phyloP scores from a whole-genome alignment of 768 basidiomycete species.

The Hysterangium stoloniferum region DNA sequence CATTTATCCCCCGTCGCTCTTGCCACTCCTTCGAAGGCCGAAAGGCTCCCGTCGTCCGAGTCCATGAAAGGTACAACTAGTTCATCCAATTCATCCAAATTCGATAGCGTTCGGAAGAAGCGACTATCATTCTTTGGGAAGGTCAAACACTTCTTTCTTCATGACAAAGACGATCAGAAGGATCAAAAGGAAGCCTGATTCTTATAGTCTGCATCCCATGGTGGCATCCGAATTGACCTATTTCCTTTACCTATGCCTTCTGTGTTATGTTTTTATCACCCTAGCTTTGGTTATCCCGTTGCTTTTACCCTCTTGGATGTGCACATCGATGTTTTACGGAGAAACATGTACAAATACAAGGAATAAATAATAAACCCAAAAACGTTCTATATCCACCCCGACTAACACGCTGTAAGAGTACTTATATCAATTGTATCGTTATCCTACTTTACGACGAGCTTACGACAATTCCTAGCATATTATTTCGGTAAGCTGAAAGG shows the following conservation, averaged over 20 bases:
- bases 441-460: background rate
- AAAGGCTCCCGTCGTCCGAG: constrained; percentile 24
- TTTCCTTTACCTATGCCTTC: too few species aligned
- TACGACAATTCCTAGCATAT: background rate
- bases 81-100: background rate
- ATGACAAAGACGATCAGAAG: constrained; percentile 37
- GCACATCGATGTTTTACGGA: too few species aligned
- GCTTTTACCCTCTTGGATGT: too few species aligned
- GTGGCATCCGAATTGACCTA: too few species aligned
- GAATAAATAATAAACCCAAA: too few species aligned
- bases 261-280: too few species aligned
- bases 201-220: too few species aligned
- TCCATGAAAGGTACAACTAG: background rate
- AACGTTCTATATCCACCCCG: too few species aligned
- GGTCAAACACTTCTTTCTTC: constrained; percentile 41
- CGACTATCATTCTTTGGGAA: constrained; percentile 46
- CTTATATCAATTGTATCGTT: too few species aligned
- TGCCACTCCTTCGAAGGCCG: constrained; percentile 23
- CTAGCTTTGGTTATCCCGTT: too few species aligned
- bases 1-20: constrained; percentile 19
- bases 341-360: too few species aligned
- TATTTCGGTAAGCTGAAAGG: background rate
- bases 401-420: too few species aligned
- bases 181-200: constrained; percentile 29
- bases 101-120: constrained; percentile 38